phyloP scores from a whole-genome alignment of 2,329 filamentous ascomycete species.

The Elsinoe necatrix region DNA sequence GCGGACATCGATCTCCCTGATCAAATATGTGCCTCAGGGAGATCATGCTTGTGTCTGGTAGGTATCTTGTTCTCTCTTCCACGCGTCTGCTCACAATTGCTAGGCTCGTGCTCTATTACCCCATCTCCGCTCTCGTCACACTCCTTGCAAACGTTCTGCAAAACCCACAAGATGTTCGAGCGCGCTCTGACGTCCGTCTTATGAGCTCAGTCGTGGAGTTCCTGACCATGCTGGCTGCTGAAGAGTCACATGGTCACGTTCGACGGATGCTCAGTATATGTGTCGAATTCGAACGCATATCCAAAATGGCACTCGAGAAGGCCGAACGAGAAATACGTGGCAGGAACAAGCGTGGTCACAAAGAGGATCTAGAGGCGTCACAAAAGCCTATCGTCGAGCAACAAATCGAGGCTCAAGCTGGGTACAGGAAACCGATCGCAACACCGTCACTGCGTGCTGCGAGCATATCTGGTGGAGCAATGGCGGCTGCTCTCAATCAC shows the following conservation, averaged over 20 bases:
- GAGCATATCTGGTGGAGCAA: slow-evolving; percentile 21
- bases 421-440: slow-evolving; percentile 27
- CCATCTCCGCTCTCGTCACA: slow-evolving; percentile 87
- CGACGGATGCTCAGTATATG: slow-evolving; percentile 91
- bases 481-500: not conserved
- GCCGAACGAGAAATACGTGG: slow-evolving; percentile 75
- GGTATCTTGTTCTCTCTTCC: slow-evolving; percentile 29
- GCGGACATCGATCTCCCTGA: slow-evolving; percentile 80
- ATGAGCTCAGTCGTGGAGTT: slow-evolving; percentile 94
- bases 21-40: slow-evolving; percentile 93
- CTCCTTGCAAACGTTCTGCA: slow-evolving; percentile 94
- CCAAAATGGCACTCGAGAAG: slow-evolving; percentile 81
- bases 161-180: slow-evolving; percentile 82
- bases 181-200: slow-evolving; percentile 77
- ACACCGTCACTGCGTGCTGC: slow-evolving; percentile 26
- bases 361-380: slow-evolving; percentile 25
- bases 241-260: slow-evolving; percentile 68
- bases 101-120: slow-evolving; percentile 89
- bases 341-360: slow-evolving; percentile 60
- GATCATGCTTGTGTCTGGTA: slow-evolving; percentile 94
- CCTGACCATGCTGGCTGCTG: slow-evolving; percentile 76
- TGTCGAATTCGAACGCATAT: slow-evolving; percentile 93
- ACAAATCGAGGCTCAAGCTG: slow-evolving; percentile 29
- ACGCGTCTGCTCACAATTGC: slow-evolving; percentile 16
- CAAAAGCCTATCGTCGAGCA: slow-evolving; percentile 25